These are phyloP conservation scores for Trifolium dubium DNA, from an alignment of 306 rosid genomes.

Conservation along the genomic window DNA sequence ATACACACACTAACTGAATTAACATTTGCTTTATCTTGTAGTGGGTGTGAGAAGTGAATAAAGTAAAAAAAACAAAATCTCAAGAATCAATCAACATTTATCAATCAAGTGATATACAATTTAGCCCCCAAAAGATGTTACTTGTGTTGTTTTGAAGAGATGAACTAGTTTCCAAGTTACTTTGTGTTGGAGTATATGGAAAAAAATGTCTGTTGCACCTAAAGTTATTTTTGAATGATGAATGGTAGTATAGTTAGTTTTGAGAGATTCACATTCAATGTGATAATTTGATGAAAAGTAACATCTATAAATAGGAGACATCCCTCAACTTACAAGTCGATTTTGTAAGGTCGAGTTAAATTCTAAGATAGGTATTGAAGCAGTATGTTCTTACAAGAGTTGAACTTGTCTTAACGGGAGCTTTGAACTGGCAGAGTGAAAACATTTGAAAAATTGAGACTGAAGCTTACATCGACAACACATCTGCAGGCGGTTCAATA, in stretches of 20 bases:
- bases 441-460: background rate
- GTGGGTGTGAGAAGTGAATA: constrained; percentile 30
- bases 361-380: background rate
- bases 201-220: background rate
- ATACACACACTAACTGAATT: constrained; percentile 4
- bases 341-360: background rate
- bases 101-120: background rate
- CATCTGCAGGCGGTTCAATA: background rate
- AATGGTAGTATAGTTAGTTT: background rate
- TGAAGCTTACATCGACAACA: constrained; percentile 1
- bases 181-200: background rate
- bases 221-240: background rate
- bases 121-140: constrained; percentile 21
- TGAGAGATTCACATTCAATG: background rate
- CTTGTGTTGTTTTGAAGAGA: constrained; percentile 13
- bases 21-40: constrained; percentile 15
- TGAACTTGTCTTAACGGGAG: background rate
- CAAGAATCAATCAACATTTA: constrained; percentile 7
- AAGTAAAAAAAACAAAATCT: constrained; percentile 25
- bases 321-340: background rate
- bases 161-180: background rate
- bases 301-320: background rate
- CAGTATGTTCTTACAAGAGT: background rate
- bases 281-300: background rate
- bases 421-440: too few relatives aligned